Percentiles rank a stretch among this genome's conserved stretches.
Evolutionary conservation across 2,329 filamentous ascomycete species (phyloP).

Genomic region (Eurotiales sp.): DNA sequence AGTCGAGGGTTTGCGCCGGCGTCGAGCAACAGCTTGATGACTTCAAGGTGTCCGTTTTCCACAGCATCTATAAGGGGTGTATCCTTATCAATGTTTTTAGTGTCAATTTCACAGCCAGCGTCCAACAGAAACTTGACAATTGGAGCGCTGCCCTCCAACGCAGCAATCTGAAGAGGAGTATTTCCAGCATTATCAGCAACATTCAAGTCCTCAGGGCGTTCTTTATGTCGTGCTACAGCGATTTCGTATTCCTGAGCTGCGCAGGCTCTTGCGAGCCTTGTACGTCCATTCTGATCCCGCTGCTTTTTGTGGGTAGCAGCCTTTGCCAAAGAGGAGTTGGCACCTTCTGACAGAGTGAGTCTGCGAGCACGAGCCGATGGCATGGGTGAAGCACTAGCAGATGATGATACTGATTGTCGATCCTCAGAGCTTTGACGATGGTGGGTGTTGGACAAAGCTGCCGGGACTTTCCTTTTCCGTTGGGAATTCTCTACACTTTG

Average conservation of each 20-base stretch:
- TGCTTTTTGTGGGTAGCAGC: slow-evolving; percentile 72
- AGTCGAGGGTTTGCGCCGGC: slow-evolving; percentile 89
- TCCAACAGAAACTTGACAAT: slow-evolving; percentile 85
- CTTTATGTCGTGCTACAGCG: slow-evolving; percentile 69
- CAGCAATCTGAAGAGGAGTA: slow-evolving; percentile 88
- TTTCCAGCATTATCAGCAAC: slow-evolving; percentile 93
- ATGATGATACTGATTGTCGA: slow-evolving; percentile 42
- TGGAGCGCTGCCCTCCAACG: slow-evolving; percentile 77
- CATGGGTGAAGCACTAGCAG: slow-evolving; percentile 41
- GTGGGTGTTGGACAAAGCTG: slow-evolving; percentile 39
- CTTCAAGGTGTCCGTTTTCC: slow-evolving; percentile 87
- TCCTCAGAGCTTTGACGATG: slow-evolving; percentile 45
- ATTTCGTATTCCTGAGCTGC: slow-evolving; percentile 77
- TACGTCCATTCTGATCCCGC: slow-evolving; percentile 88
- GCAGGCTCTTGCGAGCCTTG: slow-evolving; percentile 82
- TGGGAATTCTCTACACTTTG: slow-evolving; percentile 20
- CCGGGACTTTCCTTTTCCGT: slow-evolving; percentile 37
- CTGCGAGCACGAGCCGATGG: slow-evolving; percentile 40
- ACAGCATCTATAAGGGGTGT: slow-evolving; percentile 94
- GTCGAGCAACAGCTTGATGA: slow-evolving; percentile 77
- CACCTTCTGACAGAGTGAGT: slow-evolving; percentile 33
- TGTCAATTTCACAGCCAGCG: slow-evolving; percentile 80
- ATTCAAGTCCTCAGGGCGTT: slow-evolving; percentile 83
- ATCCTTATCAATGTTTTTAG: slow-evolving; percentile 73
- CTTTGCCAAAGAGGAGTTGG: slow-evolving; percentile 62